Percentiles rank a stretch among this genome's conserved stretches.
Conservation (phyloP, 1,139 yeast genomes). For the Scheffersomyces quercinus region DNA sequence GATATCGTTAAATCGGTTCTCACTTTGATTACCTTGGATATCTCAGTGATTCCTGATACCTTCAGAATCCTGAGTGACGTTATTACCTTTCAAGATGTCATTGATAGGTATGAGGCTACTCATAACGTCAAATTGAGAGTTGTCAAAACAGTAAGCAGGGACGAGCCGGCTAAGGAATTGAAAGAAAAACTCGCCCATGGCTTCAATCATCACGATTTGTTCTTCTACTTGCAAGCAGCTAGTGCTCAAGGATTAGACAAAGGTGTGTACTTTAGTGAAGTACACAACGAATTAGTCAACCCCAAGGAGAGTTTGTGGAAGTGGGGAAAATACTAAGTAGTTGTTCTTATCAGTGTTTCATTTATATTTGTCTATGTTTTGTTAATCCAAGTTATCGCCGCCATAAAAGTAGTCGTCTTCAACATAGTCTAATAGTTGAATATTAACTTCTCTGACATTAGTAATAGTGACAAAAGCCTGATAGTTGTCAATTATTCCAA, state of each 20-base stretch:
- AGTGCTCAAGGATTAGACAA: conserved; percentile 38
- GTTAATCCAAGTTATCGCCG: no score
- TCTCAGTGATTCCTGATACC: conserved; percentile 44
- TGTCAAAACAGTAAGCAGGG: conserved; percentile 22
- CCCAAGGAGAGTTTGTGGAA: conserved; percentile 55
- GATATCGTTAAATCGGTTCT: conserved; percentile 52
- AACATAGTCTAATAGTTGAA: no score
- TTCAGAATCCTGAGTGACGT: conserved; percentile 46
- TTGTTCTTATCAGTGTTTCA: no score
- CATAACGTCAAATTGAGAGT: conserved; percentile 38
- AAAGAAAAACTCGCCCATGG: conserved; percentile 30
- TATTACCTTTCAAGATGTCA: conserved; percentile 38
- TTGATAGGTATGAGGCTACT: conserved; percentile 40
- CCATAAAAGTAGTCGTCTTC: no score
- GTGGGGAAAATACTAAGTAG: conserved; percentile 39
- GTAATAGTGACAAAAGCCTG: no score
- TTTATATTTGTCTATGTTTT: no score
- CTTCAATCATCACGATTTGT: conserved; percentile 25
- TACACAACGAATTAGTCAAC: conserved; percentile 54
- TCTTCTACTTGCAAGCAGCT: conserved; percentile 32
- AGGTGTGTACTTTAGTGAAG: conserved; percentile 28
- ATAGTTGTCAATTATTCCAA: no score
- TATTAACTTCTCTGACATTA: no score
- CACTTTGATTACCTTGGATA: conserved; percentile 33
- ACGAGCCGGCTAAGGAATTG: conserved; percentile 32